Evolutionary conservation across 73 alveolate species (phyloP), one percentile per base, ranked within the genome.

Genomic region (Paraurostyla sp.): DNA sequence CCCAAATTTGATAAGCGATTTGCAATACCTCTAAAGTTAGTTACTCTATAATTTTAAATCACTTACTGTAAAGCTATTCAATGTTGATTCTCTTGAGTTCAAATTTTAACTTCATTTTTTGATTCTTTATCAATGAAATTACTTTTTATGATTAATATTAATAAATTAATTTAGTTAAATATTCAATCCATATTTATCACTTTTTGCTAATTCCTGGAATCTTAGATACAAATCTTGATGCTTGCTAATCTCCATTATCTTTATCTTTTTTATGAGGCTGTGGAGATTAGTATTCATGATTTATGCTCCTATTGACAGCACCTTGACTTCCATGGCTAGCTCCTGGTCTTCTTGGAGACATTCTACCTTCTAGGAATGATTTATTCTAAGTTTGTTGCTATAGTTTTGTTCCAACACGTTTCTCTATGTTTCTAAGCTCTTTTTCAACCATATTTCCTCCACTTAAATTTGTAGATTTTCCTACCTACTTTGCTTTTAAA

Each of bases 91-190:
- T 15, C 29, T 59, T 56, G 4, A 81, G 82, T 35, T 81, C 91
- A 81, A 81, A 81, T 58, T 46, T 81, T 46, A 81, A 41, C 83
- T 81, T 81, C 91, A 81, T 81, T 54, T 27, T 62, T 13, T 16
- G n/a, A n/a, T n/a, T n/a, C n/a, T n/a, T 56, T 16, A 16, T 13
- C 22, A 22, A 56, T 56, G 13, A 9, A 56, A 22, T 13, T 16
- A 16, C 15, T 16, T 16, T 56, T 56, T 16, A 16, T 16, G 22
- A 16, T 16, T 16, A 56, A 56, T 9, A 16, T 56, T 56, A 56
- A 46, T 46, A 15, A 46, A 13, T 13, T 46, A 46, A 15, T 46
- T 46, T 46, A 15, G 13, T 46, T 46, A 46, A 46, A 46, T 46
- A 46, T 33, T 3, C 36, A 45, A 45, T n/a, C 25, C 20, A 65